phyloP scores from a whole-genome alignment of 495 filamentous ascomycete species.

The Parathielavia appendiculata region DNA sequence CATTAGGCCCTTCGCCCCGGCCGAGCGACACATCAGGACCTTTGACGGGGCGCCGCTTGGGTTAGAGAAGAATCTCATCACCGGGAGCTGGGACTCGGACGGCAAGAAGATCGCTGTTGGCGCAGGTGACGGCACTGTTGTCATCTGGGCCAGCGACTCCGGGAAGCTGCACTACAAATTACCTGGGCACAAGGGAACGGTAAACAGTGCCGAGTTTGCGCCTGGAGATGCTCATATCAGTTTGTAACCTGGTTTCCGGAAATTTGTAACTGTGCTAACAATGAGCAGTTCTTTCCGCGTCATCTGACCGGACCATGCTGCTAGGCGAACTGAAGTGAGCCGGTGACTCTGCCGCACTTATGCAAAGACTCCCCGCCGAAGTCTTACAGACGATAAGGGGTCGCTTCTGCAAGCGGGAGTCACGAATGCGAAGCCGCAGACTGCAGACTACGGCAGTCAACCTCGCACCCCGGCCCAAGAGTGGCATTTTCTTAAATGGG shows the following conservation, averaged over 20 bases:
- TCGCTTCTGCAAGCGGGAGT: too few relatives aligned
- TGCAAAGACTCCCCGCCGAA: neutral
- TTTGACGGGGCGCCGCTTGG: conserved; percentile 86
- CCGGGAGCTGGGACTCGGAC: conserved; percentile 83
- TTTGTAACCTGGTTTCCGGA: conserved; percentile 48
- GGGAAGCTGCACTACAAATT: conserved; percentile 91
- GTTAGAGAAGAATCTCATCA: conserved; percentile 85
- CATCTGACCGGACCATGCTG: conserved; percentile 73
- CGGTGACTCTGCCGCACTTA: neutral
- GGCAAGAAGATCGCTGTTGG: conserved; percentile 85
- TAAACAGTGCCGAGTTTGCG: conserved; percentile 90
- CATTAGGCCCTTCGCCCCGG: conserved; percentile 87
- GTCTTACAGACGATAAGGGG: neutral
- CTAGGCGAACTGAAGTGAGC: conserved; percentile 64
- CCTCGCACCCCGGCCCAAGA: neutral
- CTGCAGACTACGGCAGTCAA: neutral
- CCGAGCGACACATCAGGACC: conserved; percentile 73
- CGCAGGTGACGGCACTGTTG: conserved; percentile 81
- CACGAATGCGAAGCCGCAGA: neutral
- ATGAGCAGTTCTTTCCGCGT: conserved; percentile 71
- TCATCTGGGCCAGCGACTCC: conserved; percentile 79
- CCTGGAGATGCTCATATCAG: conserved; percentile 78
- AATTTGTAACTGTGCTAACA: conserved; percentile 30
- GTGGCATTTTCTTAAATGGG: neutral
- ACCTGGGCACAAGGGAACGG: conserved; percentile 90